Evolutionary conservation across 2,329 filamentous ascomycete genomes (phyloP).

Genomic region (Fusarium sp.): DNA sequence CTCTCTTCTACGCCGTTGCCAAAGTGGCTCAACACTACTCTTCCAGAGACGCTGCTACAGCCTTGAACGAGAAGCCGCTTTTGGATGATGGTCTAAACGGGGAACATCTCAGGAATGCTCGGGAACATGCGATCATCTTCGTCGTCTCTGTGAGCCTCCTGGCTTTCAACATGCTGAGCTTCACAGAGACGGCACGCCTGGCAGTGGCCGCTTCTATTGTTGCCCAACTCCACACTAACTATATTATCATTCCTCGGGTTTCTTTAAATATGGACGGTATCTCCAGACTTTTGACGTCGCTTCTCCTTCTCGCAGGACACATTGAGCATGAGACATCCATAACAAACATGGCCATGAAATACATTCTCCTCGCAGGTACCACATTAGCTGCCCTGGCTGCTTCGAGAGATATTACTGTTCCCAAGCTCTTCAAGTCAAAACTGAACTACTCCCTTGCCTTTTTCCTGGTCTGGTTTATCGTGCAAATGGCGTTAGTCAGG

Average conservation of each 20-base stretch:
- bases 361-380: constrained; percentile 16
- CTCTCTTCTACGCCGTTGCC: constrained; percentile 34
- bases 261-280: background rate
- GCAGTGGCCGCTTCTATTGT: constrained; percentile 27
- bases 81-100: background rate
- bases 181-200: constrained; percentile 28
- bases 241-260: no score
- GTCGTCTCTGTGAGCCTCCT: constrained; percentile 8
- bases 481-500: constrained; percentile 28
- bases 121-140: constrained; percentile 23
- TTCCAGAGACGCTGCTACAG: constrained; percentile 22
- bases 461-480: constrained; percentile 9
- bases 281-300: constrained; percentile 8
- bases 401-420: background rate
- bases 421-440: constrained; percentile 6
- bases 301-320: constrained; percentile 1
- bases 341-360: background rate
- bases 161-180: background rate
- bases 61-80: constrained; percentile 8
- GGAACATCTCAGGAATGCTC: constrained; percentile 19
- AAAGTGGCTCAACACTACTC: constrained; percentile 35
- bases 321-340: background rate
- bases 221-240: constrained; percentile 28
- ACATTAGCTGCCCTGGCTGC: constrained; percentile 10
- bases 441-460: background rate